Conservation (phyloP, 2,329 filamentous ascomycete species). For the Alternaria ventricosa region DNA sequence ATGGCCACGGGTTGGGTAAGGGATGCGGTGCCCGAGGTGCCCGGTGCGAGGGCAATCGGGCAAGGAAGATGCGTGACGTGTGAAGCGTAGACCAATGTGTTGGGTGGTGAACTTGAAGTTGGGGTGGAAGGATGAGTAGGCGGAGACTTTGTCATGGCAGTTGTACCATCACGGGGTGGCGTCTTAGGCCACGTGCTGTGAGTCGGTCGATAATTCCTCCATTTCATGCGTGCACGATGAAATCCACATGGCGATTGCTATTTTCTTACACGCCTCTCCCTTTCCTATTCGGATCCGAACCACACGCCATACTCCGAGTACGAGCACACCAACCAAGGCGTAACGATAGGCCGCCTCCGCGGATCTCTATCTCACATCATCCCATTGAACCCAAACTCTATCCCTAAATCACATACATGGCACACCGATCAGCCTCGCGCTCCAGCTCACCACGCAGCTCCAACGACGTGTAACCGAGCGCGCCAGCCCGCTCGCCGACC, state of each 20-base stretch:
- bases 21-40: not conserved
- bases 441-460: not conserved
- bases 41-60: not conserved
- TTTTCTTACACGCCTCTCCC: not conserved
- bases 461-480: not conserved
- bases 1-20: not conserved
- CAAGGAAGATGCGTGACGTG: not conserved
- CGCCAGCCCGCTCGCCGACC: not conserved
- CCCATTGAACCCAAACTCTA: not conserved
- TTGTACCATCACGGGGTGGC: not conserved
- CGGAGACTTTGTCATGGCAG: not conserved
- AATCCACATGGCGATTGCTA: not conserved
- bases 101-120: not conserved
- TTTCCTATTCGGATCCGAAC: not conserved
- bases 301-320: not conserved
- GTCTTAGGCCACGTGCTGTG: not conserved
- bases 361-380: not conserved
- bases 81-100: not conserved
- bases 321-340: not conserved
- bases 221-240: not conserved
- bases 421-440: not conserved
- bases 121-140: not conserved
- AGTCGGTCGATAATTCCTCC: not conserved
- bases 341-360: not conserved
- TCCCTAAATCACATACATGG: not conserved